Evolutionary conservation across 352 stramenopile species (phyloP), one percentile per base, ranked within the genome.

Genomic region (Globisporangium sylvaticum): DNA sequence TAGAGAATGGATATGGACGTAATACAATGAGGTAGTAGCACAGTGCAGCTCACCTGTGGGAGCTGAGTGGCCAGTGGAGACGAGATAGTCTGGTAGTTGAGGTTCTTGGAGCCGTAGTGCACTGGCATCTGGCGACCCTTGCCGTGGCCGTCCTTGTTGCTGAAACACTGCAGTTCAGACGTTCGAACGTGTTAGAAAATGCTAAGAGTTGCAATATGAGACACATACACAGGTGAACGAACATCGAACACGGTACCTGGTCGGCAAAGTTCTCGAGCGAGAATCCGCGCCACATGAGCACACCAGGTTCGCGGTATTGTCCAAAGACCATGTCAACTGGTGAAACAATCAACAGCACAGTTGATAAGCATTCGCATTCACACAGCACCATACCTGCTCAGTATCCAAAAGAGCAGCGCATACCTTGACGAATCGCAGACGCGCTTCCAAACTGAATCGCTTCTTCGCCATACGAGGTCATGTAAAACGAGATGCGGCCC

Each of bases 201-300:
- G 18, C 7, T 0, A n/a, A 50, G 42, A 6, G 18, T 0, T 50
- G 5, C 42, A 22, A 24, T 20, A 20, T n/a, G 42, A 50, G 5
- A 50, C 18, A 10, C 39, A 48, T 1, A n/a, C 14, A 48, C 4
- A 22, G 20, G 5, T 4, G n/a, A n/a, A n/a, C n/a, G n/a, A n/a
- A 50, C 20, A 50, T 7, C 7, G 6, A 50, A 12, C 3, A 50
- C 10, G 42, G 50, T 76, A 83, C 73, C 64, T 99, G 97, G 75
- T 99, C 96, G 3, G 95, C 93, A 76, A 99, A 99, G 61, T 99
- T 89, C 59, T 99, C 85, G 3, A 99, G 72, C 12, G 95, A 96
- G 74, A 99, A 99, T 14, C 97, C 97, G 34, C 98, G 86, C 97
- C 97, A 99, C 94, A 99, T 98, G 18, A 99, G 83, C 20, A 99